These are phyloP conservation scores for Asterella californica DNA, from an alignment of 225 moss, liverwort and hornwort genomes.

Conservation along the genomic window DNA sequence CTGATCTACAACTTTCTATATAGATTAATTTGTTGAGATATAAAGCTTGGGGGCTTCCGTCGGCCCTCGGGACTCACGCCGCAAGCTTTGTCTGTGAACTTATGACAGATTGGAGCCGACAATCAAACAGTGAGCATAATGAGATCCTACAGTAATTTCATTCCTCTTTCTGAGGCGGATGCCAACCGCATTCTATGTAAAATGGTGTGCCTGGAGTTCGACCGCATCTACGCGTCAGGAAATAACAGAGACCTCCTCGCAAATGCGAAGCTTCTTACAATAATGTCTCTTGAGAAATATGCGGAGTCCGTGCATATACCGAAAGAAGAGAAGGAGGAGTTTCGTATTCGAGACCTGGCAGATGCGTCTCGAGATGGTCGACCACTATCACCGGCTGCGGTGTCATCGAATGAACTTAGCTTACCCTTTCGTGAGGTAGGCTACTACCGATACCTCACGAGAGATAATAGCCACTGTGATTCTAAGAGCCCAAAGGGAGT, in stretches of 20 bases:
- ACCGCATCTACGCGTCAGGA: constrained; percentile 52
- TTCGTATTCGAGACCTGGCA: neutral
- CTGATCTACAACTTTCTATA: too few species aligned
- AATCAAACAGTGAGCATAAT: constrained; percentile 56
- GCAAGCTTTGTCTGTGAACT: neutral
- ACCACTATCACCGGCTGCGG: neutral
- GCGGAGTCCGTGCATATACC: neutral
- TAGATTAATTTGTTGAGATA: too few species aligned
- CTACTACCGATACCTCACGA: neutral
- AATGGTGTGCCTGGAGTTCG: constrained; percentile 47
- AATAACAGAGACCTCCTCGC: neutral
- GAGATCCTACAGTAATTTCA: constrained; percentile 62
- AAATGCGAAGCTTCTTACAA: neutral
- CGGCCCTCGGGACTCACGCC: too few species aligned
- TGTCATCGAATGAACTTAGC: neutral
- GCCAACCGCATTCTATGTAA: constrained; percentile 43
- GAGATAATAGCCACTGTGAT: neutral
- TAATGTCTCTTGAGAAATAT: neutral
- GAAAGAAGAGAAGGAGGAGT: neutral
- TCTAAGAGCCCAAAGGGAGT: neutral
- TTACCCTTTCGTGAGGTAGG: neutral
- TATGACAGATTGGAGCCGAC: constrained; percentile 47
- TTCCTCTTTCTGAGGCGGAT: constrained; percentile 55
- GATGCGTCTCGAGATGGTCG: neutral
- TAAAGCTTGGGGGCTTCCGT: too few species aligned